phyloP scores from a whole-genome alignment of 495 filamentous ascomycete genomes.

The Penicillium herquei region DNA sequence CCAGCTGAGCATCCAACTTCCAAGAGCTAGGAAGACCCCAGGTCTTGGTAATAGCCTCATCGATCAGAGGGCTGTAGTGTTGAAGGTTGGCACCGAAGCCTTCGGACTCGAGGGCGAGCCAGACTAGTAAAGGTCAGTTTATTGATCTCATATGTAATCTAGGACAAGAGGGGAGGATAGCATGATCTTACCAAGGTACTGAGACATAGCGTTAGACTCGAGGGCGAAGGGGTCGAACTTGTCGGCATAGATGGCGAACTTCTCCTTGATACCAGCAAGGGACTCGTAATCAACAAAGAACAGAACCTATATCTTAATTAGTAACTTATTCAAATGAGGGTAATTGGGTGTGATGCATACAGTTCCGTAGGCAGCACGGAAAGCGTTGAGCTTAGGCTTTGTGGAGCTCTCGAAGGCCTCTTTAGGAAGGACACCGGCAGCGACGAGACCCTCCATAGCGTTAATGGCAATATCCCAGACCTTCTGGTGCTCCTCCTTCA shows the following conservation, averaged over 20 bases:
- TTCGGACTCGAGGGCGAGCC: slow-evolving; percentile 49
- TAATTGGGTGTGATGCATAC: slow-evolving; percentile 24
- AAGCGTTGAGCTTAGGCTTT: slow-evolving; percentile 41
- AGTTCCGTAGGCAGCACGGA: slow-evolving; percentile 50
- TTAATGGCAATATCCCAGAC: slow-evolving; percentile 49
- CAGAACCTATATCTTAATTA: slow-evolving; percentile 31
- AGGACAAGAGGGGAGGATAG: background rate
- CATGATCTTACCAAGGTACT: slow-evolving; percentile 40
- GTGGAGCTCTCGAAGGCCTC: slow-evolving; percentile 43
- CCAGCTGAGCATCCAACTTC: slow-evolving; percentile 51
- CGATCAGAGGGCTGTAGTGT: slow-evolving; percentile 55
- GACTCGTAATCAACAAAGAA: slow-evolving; percentile 50
- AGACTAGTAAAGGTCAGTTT: slow-evolving; percentile 30
- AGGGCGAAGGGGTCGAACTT: slow-evolving; percentile 50
- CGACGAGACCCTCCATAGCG: slow-evolving; percentile 43
- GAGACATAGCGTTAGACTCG: slow-evolving; percentile 52
- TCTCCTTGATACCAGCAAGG: slow-evolving; percentile 40
- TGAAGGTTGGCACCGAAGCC: slow-evolving; percentile 54
- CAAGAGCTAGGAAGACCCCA: slow-evolving; percentile 44
- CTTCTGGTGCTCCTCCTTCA: slow-evolving; percentile 53
- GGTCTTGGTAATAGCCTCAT: slow-evolving; percentile 39
- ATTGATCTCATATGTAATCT: background rate
- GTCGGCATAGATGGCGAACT: slow-evolving; percentile 45
- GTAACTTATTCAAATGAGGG: background rate
- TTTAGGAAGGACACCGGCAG: slow-evolving; percentile 29